Base-by-base conservation (phyloP, 1,139 yeast species). In the Schizosaccharomyces versatilis region DNA sequence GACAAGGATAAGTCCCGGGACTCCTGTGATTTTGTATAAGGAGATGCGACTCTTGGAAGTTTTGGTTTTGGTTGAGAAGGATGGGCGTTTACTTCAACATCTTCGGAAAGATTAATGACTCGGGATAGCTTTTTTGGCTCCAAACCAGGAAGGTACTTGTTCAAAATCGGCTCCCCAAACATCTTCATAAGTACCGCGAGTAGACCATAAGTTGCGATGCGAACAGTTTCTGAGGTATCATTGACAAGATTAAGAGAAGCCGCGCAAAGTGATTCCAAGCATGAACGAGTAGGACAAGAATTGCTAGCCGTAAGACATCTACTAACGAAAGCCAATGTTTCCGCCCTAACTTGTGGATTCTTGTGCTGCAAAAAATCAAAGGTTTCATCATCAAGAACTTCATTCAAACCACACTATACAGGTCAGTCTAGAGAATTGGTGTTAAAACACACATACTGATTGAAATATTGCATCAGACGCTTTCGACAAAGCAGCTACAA, bases 151-250 rank as follows among this genome's bases (percentile, higher is more conserved):
- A 86, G 66, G 56, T 72, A 74, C 8, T 74, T 71, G 53, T 70
- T 76, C 61, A 86, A 68, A 54, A 78, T 80, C 54, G 90, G 71
- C 62, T 79, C 83, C 0, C 95, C 95, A 7, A 79, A 74, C 17
- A 86, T 75, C 66, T 84, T 84, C 83, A 84, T 81, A 57, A 88
- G 68, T 0, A 83, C 79, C 5, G 96, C 97, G 51, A 86, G 75
- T 63, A 81, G 73, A 63, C 81, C 85, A 44, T 88, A 81, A 0
- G 90, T 82, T 1, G 81, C 79, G 55, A 80, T 77, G 64, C 98
- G 76, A 1, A 85, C 81, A 0, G 93, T 85, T 57, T 85, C 94
- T 64, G 82, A 85, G 0, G 94, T 80, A 60, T 90, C 98, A 54
- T 77, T 72, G 47, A 86, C 74, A 17, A 84, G 70, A 62, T 81